Evolutionary conservation across 805 yeast genomes (phyloP), one percentile per base, ranked within the genome.

Genomic region (Martiniozyma abietophila): DNA sequence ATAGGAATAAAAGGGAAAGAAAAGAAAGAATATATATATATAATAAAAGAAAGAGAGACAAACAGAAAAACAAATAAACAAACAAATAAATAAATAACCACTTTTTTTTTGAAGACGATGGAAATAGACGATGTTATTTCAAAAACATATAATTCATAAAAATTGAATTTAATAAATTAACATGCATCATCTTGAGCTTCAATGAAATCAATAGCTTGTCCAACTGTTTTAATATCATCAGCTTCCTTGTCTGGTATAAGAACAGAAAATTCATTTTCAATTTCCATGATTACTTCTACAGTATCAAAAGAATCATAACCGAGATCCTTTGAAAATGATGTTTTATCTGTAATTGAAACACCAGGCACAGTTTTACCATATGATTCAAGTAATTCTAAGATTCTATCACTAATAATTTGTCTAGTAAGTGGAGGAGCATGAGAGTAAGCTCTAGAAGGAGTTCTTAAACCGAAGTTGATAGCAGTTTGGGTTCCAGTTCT

Each of bases 181-280:
- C 59, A 53, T 8, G 64, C 61, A 44, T 57, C 69, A 25, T 76
- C 71, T 60, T 80, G 81, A 48, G 77, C 71, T 43, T 72, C 68
- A 48, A 89, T 82, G 65, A 84, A 84, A 52, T 86, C 85, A 44
- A 88, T 74, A 41, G 96, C 94, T 65, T 88, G 95, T 48, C 84
- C 86, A 45, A 92, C 92, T 37, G 94, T 83, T 67, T 81, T 85
- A 60, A 92, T 78, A 56, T 81, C 88, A 58, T 89, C 96, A 36
- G 96, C 92, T 49, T 84, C 83, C 58, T 81, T 78, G 64, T 85
- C 95, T 24, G 94, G 85, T 54, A 83, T 75, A 57, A 80, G 82
- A 54, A 84, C 72, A 51, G 83, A 85, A 48, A 76, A 76, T 56
- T 78, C 74, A 54, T 74, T 77, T 57, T 78, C 85, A 47, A 78